These are phyloP conservation scores for Aureobasidium pullulans DNA, from an alignment of 2,329 filamentous ascomycete species.

Conservation along the genomic window DNA sequence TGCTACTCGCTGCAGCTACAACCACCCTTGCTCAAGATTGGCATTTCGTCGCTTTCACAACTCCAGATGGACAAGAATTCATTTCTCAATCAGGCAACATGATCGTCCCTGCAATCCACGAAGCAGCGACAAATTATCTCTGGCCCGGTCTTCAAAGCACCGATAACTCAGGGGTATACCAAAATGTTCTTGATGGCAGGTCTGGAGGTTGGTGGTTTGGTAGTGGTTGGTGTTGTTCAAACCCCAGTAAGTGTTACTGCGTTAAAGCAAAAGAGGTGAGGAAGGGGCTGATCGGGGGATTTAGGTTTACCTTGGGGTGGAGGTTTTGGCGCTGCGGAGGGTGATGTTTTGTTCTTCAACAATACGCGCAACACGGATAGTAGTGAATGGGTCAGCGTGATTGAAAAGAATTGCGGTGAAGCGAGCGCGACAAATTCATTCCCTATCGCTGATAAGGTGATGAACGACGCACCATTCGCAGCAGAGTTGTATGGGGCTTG, in stretches of 20 bases:
- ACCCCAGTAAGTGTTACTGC: not conserved
- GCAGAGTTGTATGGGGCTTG: not conserved
- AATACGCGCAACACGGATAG: not conserved
- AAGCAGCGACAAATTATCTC: not conserved
- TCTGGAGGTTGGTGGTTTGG: not conserved
- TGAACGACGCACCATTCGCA: not conserved
- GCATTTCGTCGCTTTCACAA: not conserved
- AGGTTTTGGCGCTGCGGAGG: not conserved
- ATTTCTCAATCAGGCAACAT: not conserved
- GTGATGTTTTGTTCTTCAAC: not conserved
- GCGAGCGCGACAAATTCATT: not conserved
- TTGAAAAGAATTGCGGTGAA: not conserved
- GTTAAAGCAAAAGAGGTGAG: not conserved
- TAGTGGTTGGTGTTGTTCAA: not conserved
- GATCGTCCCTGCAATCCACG: not conserved
- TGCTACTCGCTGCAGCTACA: no score
- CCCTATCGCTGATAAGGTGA: not conserved
- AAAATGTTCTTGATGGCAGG: not conserved
- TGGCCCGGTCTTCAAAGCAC: not conserved
- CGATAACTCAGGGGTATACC: not conserved
- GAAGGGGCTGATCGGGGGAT: no score
- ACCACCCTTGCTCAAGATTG: not conserved
- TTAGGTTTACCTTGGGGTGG: not conserved
- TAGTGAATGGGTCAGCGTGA: not conserved
- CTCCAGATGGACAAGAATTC: not conserved